Conservation (phyloP, 345 rosid species). For the Hibiscus trionum region DNA sequence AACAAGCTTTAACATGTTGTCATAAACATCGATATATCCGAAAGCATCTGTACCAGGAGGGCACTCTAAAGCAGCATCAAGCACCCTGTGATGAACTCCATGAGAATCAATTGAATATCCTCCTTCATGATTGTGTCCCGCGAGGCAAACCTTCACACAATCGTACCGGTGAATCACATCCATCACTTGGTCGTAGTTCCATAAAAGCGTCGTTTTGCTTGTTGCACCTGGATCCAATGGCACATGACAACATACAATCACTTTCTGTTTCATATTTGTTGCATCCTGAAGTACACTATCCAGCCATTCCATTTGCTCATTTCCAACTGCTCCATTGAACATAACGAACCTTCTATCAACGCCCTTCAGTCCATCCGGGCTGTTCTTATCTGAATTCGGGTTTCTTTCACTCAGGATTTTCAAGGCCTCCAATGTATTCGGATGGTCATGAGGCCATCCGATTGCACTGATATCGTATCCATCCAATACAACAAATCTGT, state of each 20-base stretch:
- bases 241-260: slow-evolving; percentile 69
- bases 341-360: slow-evolving; percentile 72
- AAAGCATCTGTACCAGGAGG: slow-evolving; percentile 36
- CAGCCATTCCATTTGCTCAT: slow-evolving; percentile 59
- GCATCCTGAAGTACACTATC: slow-evolving; percentile 63
- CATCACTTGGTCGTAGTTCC: slow-evolving; percentile 58
- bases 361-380: slow-evolving; percentile 64
- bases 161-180: neutral
- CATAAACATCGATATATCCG: slow-evolving; percentile 55
- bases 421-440: slow-evolving; percentile 55
- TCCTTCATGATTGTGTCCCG: neutral
- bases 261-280: slow-evolving; percentile 54
- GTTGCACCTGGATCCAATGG: slow-evolving; percentile 66
- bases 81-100: neutral
- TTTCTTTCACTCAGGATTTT: slow-evolving; percentile 56
- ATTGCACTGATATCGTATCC: slow-evolving; percentile 84
- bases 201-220: slow-evolving; percentile 48
- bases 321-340: slow-evolving; percentile 61
- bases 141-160: neutral
- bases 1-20: neutral
- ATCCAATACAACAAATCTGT: slow-evolving; percentile 68
- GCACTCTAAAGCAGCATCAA: neutral
- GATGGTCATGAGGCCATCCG: slow-evolving; percentile 80
- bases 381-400: slow-evolving; percentile 76
- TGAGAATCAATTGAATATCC: neutral